Percentiles rank a stretch among this genome's conserved stretches.
Evolutionary conservation across 306 rosid species (phyloP).

Genomic region (Prosopis cineraria): DNA sequence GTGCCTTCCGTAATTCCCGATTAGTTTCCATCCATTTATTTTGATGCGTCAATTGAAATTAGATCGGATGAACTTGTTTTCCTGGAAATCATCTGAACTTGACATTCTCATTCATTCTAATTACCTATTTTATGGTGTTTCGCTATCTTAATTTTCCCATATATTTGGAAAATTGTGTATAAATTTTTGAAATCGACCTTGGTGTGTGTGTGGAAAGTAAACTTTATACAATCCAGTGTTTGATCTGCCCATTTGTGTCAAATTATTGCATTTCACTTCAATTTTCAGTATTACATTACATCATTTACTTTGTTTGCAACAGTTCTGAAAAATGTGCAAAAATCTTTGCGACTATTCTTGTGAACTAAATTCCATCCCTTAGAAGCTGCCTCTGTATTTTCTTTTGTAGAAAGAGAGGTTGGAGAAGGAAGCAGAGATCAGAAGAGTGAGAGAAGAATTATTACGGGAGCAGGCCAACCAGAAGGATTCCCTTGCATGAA

Average conservation of each 20-base stretch:
- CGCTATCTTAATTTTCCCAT: neutral
- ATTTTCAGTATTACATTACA: neutral
- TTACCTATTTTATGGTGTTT: neutral
- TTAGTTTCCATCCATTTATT: neutral
- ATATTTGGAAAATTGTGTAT: neutral
- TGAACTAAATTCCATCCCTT: neutral
- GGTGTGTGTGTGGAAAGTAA: neutral
- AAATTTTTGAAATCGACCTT: neutral
- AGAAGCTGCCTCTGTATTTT: neutral
- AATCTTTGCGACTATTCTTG: neutral
- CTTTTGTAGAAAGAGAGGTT: constrained; percentile 64
- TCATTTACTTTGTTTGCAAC: neutral
- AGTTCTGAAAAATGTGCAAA: neutral
- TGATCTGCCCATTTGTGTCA: neutral
- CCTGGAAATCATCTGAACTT: neutral
- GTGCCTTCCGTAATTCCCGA: neutral
- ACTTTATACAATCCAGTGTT: neutral
- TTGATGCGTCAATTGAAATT: neutral
- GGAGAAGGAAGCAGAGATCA: constrained; percentile 85
- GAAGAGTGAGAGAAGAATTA: constrained; percentile 79
- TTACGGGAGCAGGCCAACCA: constrained; percentile 60
- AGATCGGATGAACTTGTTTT: neutral
- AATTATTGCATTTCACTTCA: neutral
- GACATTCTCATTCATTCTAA: neutral
- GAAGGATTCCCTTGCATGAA: constrained; percentile 60